Conservation (phyloP, 2,329 filamentous ascomycete species). For the Bisporella sp. region DNA sequence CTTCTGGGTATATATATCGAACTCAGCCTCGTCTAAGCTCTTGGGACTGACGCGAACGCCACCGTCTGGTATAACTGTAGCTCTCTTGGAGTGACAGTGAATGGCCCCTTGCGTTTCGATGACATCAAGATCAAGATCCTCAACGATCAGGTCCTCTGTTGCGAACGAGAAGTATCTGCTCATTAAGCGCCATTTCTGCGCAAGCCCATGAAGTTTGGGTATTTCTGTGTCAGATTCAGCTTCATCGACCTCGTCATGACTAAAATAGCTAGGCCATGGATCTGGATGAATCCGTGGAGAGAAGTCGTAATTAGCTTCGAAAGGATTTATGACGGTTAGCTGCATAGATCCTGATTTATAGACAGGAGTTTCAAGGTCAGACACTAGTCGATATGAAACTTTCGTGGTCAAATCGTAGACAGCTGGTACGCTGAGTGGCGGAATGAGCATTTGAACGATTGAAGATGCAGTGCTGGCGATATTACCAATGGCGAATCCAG, state of each 20-base stretch:
- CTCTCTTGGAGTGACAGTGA: constrained; percentile 44
- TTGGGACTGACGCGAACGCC: constrained; percentile 53
- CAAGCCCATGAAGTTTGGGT: constrained; percentile 50
- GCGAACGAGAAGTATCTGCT: constrained; percentile 74
- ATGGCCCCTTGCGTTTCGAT: constrained; percentile 55
- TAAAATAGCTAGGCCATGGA: constrained; percentile 84
- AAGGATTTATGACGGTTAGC: constrained; percentile 71
- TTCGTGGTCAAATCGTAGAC: constrained; percentile 65
- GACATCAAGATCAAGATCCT: constrained; percentile 59
- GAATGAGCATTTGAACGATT: constrained; percentile 41
- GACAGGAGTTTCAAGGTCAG: constrained; percentile 75
- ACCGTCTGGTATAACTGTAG: constrained; percentile 28
- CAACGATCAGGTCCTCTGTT: constrained; percentile 49
- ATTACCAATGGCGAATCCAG: constrained; percentile 20
- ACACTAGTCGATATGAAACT: constrained; percentile 69
- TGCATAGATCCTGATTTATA: constrained; percentile 64
- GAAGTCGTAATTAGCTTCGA: constrained; percentile 88
- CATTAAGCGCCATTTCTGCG: constrained; percentile 74
- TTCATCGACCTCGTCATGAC: constrained; percentile 34
- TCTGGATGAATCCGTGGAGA: constrained; percentile 69
- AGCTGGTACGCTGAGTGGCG: constrained; percentile 42
- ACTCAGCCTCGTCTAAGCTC: constrained; percentile 64
- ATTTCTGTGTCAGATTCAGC: constrained; percentile 24
- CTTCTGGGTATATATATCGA: constrained; percentile 71
- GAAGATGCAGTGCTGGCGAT: constrained; percentile 39